Conservation (phyloP, 2,329 filamentous ascomycete species). For the Xylaria sp. region DNA sequence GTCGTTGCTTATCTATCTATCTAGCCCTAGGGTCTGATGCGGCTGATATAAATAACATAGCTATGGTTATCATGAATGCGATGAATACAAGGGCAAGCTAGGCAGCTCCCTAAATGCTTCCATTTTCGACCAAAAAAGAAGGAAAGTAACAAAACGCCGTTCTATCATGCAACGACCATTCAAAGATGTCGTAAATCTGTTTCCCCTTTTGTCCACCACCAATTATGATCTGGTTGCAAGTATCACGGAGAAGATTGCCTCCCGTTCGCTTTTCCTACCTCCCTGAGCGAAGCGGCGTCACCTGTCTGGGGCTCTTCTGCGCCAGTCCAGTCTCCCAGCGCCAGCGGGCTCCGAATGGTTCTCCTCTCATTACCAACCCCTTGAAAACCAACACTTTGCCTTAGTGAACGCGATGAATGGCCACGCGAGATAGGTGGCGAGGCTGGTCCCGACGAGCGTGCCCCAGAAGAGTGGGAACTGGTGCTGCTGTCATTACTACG, state of each 20-base stretch:
- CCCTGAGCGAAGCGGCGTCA: constrained; percentile 1
- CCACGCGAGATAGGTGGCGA: constrained; percentile 26
- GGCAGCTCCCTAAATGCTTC: constrained; percentile 30
- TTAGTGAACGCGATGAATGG: constrained; percentile 31
- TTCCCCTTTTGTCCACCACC: background rate
- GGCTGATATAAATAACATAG: constrained; percentile 22
- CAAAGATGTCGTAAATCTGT: constrained; percentile 26
- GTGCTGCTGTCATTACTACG: constrained; percentile 41
- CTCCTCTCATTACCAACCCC: constrained; percentile 44
- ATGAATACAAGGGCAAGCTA: constrained; percentile 20
- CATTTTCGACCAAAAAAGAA: constrained; percentile 14
- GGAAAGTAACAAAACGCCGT: constrained; percentile 30
- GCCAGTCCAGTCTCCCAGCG: constrained; percentile 35
- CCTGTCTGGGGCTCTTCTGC: constrained; percentile 1
- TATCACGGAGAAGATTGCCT: constrained; percentile 4
- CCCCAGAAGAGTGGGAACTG: constrained; percentile 33
- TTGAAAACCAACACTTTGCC: constrained; percentile 42
- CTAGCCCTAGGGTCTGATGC: constrained; percentile 6
- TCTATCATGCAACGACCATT: constrained; percentile 35
- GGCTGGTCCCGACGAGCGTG: constrained; percentile 29
- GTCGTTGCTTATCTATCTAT: background rate
- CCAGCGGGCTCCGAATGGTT: constrained; percentile 54
- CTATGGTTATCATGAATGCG: constrained; percentile 16
- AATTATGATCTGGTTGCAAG: background rate
- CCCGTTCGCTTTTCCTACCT: background rate